phyloP scores from a whole-genome alignment of 2,329 filamentous ascomycete genomes.

The Apiospora pterosperma region DNA sequence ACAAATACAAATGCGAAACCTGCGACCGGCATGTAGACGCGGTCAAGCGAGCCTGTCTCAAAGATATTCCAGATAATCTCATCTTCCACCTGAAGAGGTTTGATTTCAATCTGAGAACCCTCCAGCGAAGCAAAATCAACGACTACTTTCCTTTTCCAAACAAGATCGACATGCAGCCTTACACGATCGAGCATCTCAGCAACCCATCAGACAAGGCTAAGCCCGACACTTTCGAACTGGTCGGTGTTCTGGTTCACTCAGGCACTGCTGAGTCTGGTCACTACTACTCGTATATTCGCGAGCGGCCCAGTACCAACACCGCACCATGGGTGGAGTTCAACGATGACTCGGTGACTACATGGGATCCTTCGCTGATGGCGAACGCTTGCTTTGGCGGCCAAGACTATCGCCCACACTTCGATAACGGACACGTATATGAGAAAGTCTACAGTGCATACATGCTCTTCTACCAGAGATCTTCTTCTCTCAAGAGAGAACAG shows the following conservation, averaged over 20 bases:
- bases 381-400: conserved; percentile 76
- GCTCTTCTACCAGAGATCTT: conserved; percentile 89
- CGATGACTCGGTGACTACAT: conserved; percentile 75
- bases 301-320: conserved; percentile 57
- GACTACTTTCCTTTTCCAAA: conserved; percentile 88
- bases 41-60: conserved; percentile 87
- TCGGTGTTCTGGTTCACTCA: conserved; percentile 91
- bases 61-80: conserved; percentile 87
- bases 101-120: conserved; percentile 72
- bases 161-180: conserved; percentile 81
- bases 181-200: conserved; percentile 81
- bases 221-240: conserved; percentile 83
- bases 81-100: conserved; percentile 94
- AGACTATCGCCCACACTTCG: conserved; percentile 49
- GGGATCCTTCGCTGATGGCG: conserved; percentile 72
- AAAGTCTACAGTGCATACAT: conserved; percentile 92
- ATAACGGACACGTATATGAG: conserved; percentile 49
- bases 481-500: conserved; percentile 56
- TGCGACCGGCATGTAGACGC: conserved; percentile 90
- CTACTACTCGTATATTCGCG: conserved; percentile 93
- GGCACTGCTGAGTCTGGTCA: conserved; percentile 93
- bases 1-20: conserved; percentile 95
- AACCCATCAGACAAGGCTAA: conserved; percentile 51
- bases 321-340: conserved; percentile 87
- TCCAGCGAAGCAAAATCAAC: conserved; percentile 89